These are phyloP conservation scores for Monosporascus sp. DNA, from an alignment of 2,329 filamentous ascomycete genomes.

Conservation along the genomic window DNA sequence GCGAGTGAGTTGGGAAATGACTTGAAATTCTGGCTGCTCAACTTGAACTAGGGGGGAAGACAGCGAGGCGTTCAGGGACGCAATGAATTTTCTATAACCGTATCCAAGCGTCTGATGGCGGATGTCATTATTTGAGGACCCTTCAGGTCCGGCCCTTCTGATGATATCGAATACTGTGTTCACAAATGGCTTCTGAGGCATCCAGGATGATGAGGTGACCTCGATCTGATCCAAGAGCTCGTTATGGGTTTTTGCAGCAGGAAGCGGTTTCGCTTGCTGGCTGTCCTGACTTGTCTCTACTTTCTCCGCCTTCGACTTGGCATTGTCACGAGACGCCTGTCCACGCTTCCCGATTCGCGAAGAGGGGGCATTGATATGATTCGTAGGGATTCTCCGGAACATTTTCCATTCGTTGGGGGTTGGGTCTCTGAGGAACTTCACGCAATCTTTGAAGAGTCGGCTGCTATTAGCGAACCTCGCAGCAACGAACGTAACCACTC, in stretches of 20 bases:
- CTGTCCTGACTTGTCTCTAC: background rate
- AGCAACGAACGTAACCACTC: slow-evolving; percentile 52
- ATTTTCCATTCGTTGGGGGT: slow-evolving; percentile 51
- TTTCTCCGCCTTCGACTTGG: slow-evolving; percentile 5
- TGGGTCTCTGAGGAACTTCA: slow-evolving; percentile 53
- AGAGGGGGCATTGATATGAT: slow-evolving; percentile 23
- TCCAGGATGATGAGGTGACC: slow-evolving; percentile 21
- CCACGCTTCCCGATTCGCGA: slow-evolving; percentile 23
- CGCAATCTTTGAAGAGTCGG: slow-evolving; percentile 56
- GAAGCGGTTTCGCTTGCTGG: slow-evolving; percentile 1
- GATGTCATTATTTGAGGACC: slow-evolving; percentile 28
- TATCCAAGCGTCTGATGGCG: slow-evolving; percentile 25
- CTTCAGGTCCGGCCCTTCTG: slow-evolving; percentile 22
- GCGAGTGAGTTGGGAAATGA: slow-evolving; percentile 32
- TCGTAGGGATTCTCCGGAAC: slow-evolving; percentile 47
- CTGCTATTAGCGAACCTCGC: slow-evolving; percentile 44
- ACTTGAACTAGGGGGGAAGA: background rate
- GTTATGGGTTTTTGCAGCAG: background rate
- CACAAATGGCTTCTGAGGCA: slow-evolving; percentile 27
- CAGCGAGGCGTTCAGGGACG: slow-evolving; percentile 24
- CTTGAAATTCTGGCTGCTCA: slow-evolving; percentile 22
- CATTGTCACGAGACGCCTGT: slow-evolving; percentile 18
- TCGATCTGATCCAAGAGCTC: slow-evolving; percentile 7
- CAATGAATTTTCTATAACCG: slow-evolving; percentile 27
- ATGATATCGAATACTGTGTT: slow-evolving; percentile 30